phyloP scores from a whole-genome alignment of 1,284 basidiomycete genomes.

The Cryptococcus sp. region DNA sequence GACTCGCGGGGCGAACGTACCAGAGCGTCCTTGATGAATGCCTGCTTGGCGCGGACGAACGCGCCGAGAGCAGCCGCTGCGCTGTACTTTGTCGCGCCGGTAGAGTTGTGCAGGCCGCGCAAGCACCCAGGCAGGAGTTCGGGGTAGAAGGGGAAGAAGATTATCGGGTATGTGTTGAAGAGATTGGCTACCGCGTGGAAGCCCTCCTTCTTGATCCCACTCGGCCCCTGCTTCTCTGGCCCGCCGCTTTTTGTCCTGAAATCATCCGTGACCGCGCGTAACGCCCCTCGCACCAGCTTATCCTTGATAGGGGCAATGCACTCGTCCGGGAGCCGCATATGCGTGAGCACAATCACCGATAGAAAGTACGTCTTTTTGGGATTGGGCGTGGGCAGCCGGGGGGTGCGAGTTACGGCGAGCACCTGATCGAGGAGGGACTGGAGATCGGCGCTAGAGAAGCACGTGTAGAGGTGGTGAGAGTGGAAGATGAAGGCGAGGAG shows the following conservation, averaged over 20 bases:
- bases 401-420: slow-evolving; percentile 43
- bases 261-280: slow-evolving; percentile 30
- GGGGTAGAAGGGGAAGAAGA: slow-evolving; percentile 37
- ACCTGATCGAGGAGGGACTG: slow-evolving; percentile 39
- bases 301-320: slow-evolving; percentile 34
- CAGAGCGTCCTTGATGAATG: slow-evolving; percentile 19
- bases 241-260: slow-evolving; percentile 20
- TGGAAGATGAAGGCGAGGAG: slow-evolving; percentile 36
- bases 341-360: slow-evolving; percentile 39
- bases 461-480: slow-evolving; percentile 26
- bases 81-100: slow-evolving; percentile 25
- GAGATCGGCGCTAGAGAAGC: slow-evolving; percentile 44
- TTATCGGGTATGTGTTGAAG: slow-evolving; percentile 34
- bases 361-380: slow-evolving; percentile 49
- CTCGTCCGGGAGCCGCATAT: slow-evolving; percentile 33
- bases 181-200: slow-evolving; percentile 39
- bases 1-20: slow-evolving; percentile 11
- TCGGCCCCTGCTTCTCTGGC: slow-evolving; percentile 21
- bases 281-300: slow-evolving; percentile 38
- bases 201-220: slow-evolving; percentile 38
- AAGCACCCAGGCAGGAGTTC: slow-evolving; percentile 37
- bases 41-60: slow-evolving; percentile 32
- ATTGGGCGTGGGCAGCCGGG: slow-evolving; percentile 42
- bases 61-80: slow-evolving; percentile 31
- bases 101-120: slow-evolving; percentile 18